Conservation (phyloP, 148 eudicot species). For the Cornus controversa region DNA sequence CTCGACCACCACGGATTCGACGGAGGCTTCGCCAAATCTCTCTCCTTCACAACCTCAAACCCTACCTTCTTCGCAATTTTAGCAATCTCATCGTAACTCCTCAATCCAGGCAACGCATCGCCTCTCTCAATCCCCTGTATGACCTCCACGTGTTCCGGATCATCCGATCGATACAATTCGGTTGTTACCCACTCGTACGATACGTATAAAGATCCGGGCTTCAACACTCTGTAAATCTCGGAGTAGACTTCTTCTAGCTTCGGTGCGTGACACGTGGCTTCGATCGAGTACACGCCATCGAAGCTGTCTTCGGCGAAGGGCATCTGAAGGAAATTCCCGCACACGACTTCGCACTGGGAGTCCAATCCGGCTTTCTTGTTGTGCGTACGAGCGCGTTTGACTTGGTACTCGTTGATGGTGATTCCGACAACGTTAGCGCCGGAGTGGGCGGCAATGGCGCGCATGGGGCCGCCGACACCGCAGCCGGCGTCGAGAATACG, state of each 20-base stretch:
- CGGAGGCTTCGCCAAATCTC: slow-evolving; percentile 46
- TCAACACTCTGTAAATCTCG: slow-evolving; percentile 48
- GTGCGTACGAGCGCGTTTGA: slow-evolving; percentile 36
- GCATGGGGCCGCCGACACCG: slow-evolving; percentile 57
- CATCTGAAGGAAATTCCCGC: slow-evolving; percentile 52
- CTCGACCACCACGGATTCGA: slow-evolving; percentile 49
- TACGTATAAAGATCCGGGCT: slow-evolving; percentile 41
- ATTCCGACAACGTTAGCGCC: slow-evolving; percentile 40
- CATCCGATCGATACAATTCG: slow-evolving; percentile 26
- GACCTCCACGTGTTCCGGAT: slow-evolving; percentile 40
- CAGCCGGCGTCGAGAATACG: slow-evolving; percentile 46
- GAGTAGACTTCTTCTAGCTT: slow-evolving; percentile 40
- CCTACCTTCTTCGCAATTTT: slow-evolving; percentile 43
- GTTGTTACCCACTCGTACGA: slow-evolving; percentile 50
- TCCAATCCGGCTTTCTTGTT: slow-evolving; percentile 54
- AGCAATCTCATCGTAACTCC: slow-evolving; percentile 37
- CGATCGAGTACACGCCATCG: slow-evolving; percentile 51
- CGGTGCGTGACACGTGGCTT: slow-evolving; percentile 55
- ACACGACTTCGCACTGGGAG: slow-evolving; percentile 40
- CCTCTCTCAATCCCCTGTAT: slow-evolving; percentile 54
- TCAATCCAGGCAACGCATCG: slow-evolving; percentile 46
- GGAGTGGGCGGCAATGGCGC: slow-evolving; percentile 50
- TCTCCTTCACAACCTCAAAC: slow-evolving; percentile 47
- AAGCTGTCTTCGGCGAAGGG: slow-evolving; percentile 41
- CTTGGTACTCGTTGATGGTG: slow-evolving; percentile 53